Evolutionary conservation across 495 filamentous ascomycete species (phyloP).

Genomic region (Aeminium ludgeri): DNA sequence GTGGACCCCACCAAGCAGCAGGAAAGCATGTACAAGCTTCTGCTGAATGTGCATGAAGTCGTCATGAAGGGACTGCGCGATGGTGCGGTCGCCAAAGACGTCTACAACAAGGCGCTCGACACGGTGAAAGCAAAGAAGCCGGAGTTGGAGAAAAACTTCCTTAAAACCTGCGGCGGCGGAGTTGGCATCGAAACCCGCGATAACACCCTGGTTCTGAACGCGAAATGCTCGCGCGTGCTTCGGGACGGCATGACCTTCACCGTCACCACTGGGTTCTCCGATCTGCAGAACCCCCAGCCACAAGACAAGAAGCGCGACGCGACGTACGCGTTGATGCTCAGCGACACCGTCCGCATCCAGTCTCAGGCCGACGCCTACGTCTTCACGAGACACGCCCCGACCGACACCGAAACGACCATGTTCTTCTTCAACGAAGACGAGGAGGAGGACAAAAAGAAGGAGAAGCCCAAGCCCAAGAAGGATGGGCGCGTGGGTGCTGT

Average conservation of each 20-base stretch:
- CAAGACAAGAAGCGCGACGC: slow-evolving; percentile 72
- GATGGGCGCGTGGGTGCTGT: slow-evolving; percentile 68
- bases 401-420: slow-evolving; percentile 76
- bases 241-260: slow-evolving; percentile 95
- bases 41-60: slow-evolving; percentile 67
- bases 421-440: slow-evolving; percentile 86
- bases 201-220: slow-evolving; percentile 60
- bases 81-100: slow-evolving; percentile 70
- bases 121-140: slow-evolving; percentile 75
- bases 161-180: slow-evolving; percentile 75
- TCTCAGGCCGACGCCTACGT: slow-evolving; percentile 56
- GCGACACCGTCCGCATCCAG: slow-evolving; percentile 63
- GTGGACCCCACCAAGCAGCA: slow-evolving; percentile 93
- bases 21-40: slow-evolving; percentile 83
- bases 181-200: slow-evolving; percentile 89
- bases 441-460: slow-evolving; percentile 35
- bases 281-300: slow-evolving; percentile 64
- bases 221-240: slow-evolving; percentile 61
- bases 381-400: slow-evolving; percentile 82
- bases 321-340: slow-evolving; percentile 68
- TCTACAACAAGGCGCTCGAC: slow-evolving; percentile 72
- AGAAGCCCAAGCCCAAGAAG: slow-evolving; percentile 63
- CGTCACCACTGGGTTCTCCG: slow-evolving; percentile 71
- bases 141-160: slow-evolving; percentile 81
- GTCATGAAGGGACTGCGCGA: slow-evolving; percentile 83